A percentile compares a stretch with the other conserved stretches of the same genome.
These are phyloP conservation scores for Xylariaceae sp. DNA, from an alignment of 2,329 filamentous ascomycete genomes.

Conservation along the genomic window DNA sequence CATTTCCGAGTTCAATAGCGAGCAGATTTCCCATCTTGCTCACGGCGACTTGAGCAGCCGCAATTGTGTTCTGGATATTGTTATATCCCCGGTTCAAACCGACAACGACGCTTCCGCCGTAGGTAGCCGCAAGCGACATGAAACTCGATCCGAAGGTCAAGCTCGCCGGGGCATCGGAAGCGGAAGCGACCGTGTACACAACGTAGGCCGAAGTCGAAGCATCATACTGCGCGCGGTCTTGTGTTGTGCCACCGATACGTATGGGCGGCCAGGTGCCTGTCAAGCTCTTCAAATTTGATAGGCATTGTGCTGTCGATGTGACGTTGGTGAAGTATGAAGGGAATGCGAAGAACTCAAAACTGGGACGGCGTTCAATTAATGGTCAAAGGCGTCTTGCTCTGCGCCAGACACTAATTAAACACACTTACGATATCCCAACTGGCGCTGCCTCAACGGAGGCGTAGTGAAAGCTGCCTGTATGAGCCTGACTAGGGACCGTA, in stretches of 20 bases:
- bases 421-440: conserved; percentile 42
- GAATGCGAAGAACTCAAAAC: conserved; percentile 54
- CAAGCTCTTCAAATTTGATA: conserved; percentile 47
- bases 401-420: no score
- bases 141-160: conserved; percentile 52
- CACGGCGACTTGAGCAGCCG: conserved; percentile 44
- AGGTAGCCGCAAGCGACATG: conserved; percentile 45
- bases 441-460: conserved; percentile 39
- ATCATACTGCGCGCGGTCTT: conserved; percentile 53
- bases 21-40: conserved; percentile 44
- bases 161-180: conserved; percentile 44
- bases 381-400: not conserved
- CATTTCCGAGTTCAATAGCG: conserved; percentile 55
- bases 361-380: conserved; percentile 16
- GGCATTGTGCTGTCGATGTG: conserved; percentile 45
- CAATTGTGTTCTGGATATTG: conserved; percentile 50
- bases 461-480: conserved; percentile 25
- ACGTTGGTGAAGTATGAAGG: conserved; percentile 52
- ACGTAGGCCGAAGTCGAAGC: conserved; percentile 42
- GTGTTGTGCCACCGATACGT: conserved; percentile 56
- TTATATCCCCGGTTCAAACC: conserved; percentile 53
- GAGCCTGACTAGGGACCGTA: conserved; percentile 28
- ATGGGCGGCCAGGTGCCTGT: conserved; percentile 51
- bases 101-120: conserved; percentile 47
- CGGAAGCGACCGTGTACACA: conserved; percentile 44